Conservation (phyloP, 1,139 yeast genomes). For the Pichia sp. region DNA sequence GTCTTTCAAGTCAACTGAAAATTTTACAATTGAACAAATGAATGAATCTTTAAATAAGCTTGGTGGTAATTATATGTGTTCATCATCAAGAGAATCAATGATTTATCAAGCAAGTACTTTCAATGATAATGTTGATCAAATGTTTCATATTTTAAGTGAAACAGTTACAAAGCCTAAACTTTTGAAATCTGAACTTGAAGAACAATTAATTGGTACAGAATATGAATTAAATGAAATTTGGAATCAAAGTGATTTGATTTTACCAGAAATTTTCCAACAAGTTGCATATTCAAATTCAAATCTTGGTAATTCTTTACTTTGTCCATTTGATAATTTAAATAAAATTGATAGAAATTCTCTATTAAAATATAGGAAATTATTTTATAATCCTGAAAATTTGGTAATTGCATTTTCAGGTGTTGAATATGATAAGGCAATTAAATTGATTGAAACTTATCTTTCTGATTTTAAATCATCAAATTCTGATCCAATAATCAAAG, state of each 20-base stretch:
- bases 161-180: slow-evolving; percentile 68
- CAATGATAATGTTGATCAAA: slow-evolving; percentile 73
- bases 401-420: slow-evolving; percentile 90
- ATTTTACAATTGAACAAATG: slow-evolving; percentile 61
- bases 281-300: slow-evolving; percentile 71
- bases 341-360: slow-evolving; percentile 48
- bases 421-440: slow-evolving; percentile 60
- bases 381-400: slow-evolving; percentile 74
- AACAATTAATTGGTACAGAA: slow-evolving; percentile 65
- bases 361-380: slow-evolving; percentile 52
- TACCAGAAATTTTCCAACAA: slow-evolving; percentile 83
- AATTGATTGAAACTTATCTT: slow-evolving; percentile 53
- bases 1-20: slow-evolving; percentile 75
- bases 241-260: slow-evolving; percentile 74
- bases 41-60: slow-evolving; percentile 65
- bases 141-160: slow-evolving; percentile 75
- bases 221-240: slow-evolving; percentile 80
- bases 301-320: slow-evolving; percentile 77
- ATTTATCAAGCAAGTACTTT: slow-evolving; percentile 94
- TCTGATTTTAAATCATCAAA: slow-evolving; percentile 45
- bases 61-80: slow-evolving; percentile 94
- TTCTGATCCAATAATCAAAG: slow-evolving; percentile 31
- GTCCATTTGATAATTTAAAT: slow-evolving; percentile 65
- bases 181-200: slow-evolving; percentile 62
- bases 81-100: slow-evolving; percentile 86